Percentiles rank a stretch among this genome's conserved stretches.
These are phyloP conservation scores for Apiotrichum gamsii DNA, from an alignment of 1,284 basidiomycete genomes.

Conservation along the genomic window DNA sequence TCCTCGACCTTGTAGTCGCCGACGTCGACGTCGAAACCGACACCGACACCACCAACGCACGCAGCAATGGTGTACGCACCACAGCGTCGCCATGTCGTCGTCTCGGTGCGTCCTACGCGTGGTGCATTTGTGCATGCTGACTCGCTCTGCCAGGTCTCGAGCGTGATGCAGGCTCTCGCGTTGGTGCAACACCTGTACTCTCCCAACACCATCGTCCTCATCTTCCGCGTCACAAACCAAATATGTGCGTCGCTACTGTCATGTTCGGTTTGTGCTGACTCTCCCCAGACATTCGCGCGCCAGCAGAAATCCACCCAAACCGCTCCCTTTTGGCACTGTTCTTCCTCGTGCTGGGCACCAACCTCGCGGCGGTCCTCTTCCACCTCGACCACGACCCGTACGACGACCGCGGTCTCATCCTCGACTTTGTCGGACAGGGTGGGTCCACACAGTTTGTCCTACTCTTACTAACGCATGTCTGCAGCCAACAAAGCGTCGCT, in stretches of 20 bases:
- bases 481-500: conserved; percentile 33
- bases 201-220: conserved; percentile 37
- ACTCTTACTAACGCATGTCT: neutral
- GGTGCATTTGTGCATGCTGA: neutral
- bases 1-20: no score
- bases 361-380: conserved; percentile 28
- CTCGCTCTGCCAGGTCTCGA: conserved; percentile 22
- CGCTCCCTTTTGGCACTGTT: conserved; percentile 30
- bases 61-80: conserved; percentile 34
- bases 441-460: conserved; percentile 11
- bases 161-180: conserved; percentile 28
- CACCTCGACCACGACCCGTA: conserved; percentile 37
- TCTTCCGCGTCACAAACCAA: conserved; percentile 32
- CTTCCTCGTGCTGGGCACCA: conserved; percentile 26
- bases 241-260: conserved; percentile 17
- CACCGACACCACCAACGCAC: no score
- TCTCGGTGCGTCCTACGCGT: conserved; percentile 23
- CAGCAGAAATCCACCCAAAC: conserved; percentile 33
- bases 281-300: conserved; percentile 30
- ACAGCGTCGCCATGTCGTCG: conserved; percentile 41
- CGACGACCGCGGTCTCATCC: conserved; percentile 31
- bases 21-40: no score
- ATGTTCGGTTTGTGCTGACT: neutral
- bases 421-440: conserved; percentile 45
- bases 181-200: conserved; percentile 41